A percentile compares a stretch with the other conserved stretches of the same genome.
These are phyloP conservation scores for Backusella macrospora DNA, from an alignment of 192 early-diverging fungal species.

Conservation along the genomic window DNA sequence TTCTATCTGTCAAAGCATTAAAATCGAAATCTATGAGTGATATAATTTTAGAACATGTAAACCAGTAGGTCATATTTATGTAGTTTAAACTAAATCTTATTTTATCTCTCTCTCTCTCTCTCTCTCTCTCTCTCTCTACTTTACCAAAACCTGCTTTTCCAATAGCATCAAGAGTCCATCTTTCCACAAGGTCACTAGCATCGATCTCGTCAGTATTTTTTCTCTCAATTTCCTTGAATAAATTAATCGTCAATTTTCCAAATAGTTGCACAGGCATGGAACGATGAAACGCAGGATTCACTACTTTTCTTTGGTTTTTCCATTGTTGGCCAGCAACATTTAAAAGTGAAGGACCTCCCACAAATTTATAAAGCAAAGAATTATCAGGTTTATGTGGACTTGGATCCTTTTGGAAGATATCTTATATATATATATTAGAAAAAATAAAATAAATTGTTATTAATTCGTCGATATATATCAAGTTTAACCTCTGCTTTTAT, in stretches of 20 bases:
- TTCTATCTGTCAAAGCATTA: not conserved
- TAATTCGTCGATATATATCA: too few relatives aligned
- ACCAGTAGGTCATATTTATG: not conserved
- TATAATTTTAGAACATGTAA: not conserved
- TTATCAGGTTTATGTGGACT: not conserved
- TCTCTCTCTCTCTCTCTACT: not conserved
- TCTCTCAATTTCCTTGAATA: conserved; percentile 14
- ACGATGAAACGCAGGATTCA: conserved; percentile 35
- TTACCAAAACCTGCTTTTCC: conserved; percentile 33
- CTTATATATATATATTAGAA: too few relatives aligned
- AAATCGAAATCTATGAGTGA: conserved; percentile 20
- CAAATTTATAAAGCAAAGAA: not conserved
- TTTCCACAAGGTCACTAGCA: not conserved
- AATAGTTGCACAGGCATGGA: conserved; percentile 27
- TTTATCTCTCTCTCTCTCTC: not conserved
- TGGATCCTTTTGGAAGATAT: conserved; percentile 18
- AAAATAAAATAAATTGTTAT: too few relatives aligned
- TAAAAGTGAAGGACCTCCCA: not conserved
- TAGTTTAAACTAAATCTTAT: not conserved
- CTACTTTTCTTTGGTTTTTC: conserved; percentile 15
- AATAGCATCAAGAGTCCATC: conserved; percentile 31
- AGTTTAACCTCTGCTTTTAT: not conserved
- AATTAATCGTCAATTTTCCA: conserved; percentile 9
- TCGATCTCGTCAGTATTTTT: not conserved
- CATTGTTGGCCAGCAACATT: not conserved